Evolutionary conservation across 306 rosid species (phyloP).

Genomic region (Dalbergia cultrata): DNA sequence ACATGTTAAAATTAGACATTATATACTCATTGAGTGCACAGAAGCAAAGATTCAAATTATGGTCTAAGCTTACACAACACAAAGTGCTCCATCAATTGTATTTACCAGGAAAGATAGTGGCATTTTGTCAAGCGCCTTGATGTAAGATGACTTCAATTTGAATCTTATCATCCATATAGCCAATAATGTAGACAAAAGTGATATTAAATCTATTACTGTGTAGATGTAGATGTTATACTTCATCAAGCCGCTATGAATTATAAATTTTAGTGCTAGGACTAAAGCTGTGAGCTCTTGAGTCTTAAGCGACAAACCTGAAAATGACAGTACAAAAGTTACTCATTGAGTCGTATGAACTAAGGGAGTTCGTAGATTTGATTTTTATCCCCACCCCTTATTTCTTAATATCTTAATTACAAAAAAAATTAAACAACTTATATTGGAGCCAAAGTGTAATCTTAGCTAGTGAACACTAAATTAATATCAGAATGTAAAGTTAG

Average conservation of each 20-base stretch:
- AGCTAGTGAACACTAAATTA: too few species aligned
- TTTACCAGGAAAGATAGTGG: slow-evolving; percentile 68
- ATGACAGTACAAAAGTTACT: not conserved
- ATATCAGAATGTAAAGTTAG: too few species aligned
- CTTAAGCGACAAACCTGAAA: slow-evolving; percentile 75
- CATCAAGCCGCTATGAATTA: slow-evolving; percentile 54
- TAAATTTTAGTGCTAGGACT: slow-evolving; percentile 52
- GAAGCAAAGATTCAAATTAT: not conserved
- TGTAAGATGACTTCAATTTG: slow-evolving; percentile 71
- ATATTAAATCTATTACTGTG: slow-evolving; percentile 57
- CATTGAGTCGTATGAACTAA: not conserved
- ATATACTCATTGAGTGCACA: not conserved
- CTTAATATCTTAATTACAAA: too few species aligned
- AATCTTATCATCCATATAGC: slow-evolving; percentile 73
- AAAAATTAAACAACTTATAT: too few species aligned
- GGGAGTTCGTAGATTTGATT: too few species aligned
- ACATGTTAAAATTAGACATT: not conserved
- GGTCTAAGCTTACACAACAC: not conserved
- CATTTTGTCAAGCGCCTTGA: slow-evolving; percentile 73
- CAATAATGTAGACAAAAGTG: slow-evolving; percentile 63
- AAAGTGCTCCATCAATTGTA: not conserved
- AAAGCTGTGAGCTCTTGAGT: slow-evolving; percentile 85
- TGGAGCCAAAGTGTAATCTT: too few species aligned
- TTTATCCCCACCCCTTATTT: too few species aligned
- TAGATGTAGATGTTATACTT: slow-evolving; percentile 52